Evolutionary conservation across 1,284 basidiomycete species (phyloP).

Genomic region (Crepidotus sp.): DNA sequence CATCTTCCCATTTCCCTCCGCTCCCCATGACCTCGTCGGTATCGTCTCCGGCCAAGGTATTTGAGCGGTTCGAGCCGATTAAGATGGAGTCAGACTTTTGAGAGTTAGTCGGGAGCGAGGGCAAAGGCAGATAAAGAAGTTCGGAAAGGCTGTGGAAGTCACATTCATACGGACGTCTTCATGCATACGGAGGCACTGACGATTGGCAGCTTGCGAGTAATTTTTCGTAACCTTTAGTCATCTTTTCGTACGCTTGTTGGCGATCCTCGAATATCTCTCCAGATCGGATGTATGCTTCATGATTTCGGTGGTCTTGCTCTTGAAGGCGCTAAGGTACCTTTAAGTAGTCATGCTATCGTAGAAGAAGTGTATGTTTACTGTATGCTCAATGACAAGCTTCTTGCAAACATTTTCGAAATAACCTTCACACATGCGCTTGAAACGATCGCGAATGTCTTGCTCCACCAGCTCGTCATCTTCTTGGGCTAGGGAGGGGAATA

Average conservation of each 20-base stretch:
- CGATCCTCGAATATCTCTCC: conserved; percentile 99
- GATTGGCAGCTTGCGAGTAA: conserved; percentile 78
- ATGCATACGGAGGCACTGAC: conserved; percentile 34
- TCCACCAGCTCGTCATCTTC: conserved; percentile 74
- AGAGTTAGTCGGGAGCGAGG: conserved; percentile 71
- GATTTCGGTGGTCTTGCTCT: conserved; percentile 93
- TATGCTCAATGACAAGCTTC: conserved; percentile 86
- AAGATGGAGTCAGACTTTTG: conserved; percentile 73
- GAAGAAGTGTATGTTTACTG: conserved; percentile 42
- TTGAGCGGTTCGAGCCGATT: conserved; percentile 50
- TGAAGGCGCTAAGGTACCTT: conserved; percentile 63
- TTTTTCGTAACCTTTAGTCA: conserved; percentile 93
- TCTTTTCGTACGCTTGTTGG: conserved; percentile 96
- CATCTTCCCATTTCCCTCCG: conserved; percentile 95
- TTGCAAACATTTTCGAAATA: conserved; percentile 91
- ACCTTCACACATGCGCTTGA: conserved; percentile 86
- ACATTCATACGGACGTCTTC: neutral
- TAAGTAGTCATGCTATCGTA: conserved; percentile 10
- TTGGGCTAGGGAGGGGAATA: conserved; percentile 34
- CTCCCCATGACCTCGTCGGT: conserved; percentile 46
- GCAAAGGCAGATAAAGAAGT: conserved; percentile 73
- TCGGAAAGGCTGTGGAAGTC: conserved; percentile 67
- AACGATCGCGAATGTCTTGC: conserved; percentile 76
- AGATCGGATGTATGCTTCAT: conserved; percentile 97
- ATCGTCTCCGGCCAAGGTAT: conserved; percentile 34